phyloP scores from a whole-genome alignment of 768 basidiomycete species.

The Leccinum disarticulatum region DNA sequence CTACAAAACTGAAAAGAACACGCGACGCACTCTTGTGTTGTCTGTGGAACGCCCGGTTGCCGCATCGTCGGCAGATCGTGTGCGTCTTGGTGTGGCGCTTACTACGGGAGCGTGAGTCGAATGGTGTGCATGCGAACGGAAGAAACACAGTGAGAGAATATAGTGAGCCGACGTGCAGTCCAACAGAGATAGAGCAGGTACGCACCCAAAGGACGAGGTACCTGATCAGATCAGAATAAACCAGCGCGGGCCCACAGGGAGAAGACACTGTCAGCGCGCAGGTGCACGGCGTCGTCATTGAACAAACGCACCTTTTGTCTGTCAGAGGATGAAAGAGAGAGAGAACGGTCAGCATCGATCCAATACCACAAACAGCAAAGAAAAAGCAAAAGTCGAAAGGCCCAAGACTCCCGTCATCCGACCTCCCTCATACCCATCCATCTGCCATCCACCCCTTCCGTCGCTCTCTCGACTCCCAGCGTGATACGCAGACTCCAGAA shows the following conservation, averaged over 20 bases:
- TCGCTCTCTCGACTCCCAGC: conserved; percentile 14
- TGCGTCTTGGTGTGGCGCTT: conserved; percentile 97
- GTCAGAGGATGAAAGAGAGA: conserved; percentile 20
- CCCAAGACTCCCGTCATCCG: conserved; percentile 36
- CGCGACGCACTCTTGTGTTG: conserved; percentile 90
- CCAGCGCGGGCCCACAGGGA: neutral
- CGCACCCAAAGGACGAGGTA: conserved; percentile 95
- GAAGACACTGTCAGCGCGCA: neutral
- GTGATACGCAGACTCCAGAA: neutral
- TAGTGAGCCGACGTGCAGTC: neutral
- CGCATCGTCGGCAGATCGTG: conserved; percentile 97
- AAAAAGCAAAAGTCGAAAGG: neutral
- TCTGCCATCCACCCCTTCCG: conserved; percentile 19
- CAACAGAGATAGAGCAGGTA: conserved; percentile 21
- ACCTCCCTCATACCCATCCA: conserved; percentile 17
- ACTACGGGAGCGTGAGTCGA: conserved; percentile 42
- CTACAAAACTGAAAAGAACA: neutral
- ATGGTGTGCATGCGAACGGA: neutral
- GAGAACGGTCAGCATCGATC: conserved; percentile 21
- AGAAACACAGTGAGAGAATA: too few relatives aligned
- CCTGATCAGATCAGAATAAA: conserved; percentile 47
- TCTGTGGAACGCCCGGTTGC: conserved; percentile 93
- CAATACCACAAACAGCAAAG: neutral
- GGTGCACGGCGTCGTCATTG: neutral
- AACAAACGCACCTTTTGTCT: conserved; percentile 82